phyloP scores from a whole-genome alignment of 2,329 filamentous ascomycete species.

The Grosmannia clavigera region DNA sequence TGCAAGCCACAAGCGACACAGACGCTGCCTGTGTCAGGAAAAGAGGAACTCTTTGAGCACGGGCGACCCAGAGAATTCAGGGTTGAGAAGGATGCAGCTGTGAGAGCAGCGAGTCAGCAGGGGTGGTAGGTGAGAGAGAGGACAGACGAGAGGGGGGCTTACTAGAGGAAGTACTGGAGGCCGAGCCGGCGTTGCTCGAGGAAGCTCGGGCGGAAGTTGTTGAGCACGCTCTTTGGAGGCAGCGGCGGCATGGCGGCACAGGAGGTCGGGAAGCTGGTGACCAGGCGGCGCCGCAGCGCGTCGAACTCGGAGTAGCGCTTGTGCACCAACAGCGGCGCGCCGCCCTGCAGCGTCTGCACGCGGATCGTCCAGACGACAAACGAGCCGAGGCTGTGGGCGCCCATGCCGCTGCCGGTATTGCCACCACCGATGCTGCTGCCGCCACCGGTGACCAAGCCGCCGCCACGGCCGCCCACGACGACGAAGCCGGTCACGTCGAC shows the following conservation, averaged over 20 bases:
- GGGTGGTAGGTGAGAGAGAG: not conserved
- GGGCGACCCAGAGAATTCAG: conserved; percentile 85
- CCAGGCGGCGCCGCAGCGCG: conserved; percentile 59
- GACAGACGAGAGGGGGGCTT: conserved; percentile 23
- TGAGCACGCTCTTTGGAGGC: conserved; percentile 83
- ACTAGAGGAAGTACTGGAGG: conserved; percentile 90
- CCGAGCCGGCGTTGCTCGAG: conserved; percentile 73
- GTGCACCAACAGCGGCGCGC: conserved; percentile 47
- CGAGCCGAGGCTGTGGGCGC: conserved; percentile 51
- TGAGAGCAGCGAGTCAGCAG: not conserved
- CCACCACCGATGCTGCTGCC: not conserved
- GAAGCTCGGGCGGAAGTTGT: conserved; percentile 73
- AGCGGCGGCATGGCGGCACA: conserved; percentile 76
- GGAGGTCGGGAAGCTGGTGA: conserved; percentile 72
- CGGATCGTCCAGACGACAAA: conserved; percentile 93
- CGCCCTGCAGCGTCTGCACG: conserved; percentile 67
- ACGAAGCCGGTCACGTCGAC: conserved; percentile 47
- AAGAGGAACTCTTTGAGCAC: conserved; percentile 87
- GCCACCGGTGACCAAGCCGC: conserved; percentile 9
- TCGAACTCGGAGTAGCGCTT: conserved; percentile 92
- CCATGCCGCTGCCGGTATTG: not conserved
- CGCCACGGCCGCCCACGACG: conserved; percentile 38
- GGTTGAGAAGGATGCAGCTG: conserved; percentile 83
- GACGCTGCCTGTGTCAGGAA: conserved; percentile 13
- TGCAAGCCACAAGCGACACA: not conserved